These are phyloP conservation scores for Mycosphaerella arachidis DNA, from an alignment of 2,329 filamentous ascomycete species.

Conservation along the genomic window DNA sequence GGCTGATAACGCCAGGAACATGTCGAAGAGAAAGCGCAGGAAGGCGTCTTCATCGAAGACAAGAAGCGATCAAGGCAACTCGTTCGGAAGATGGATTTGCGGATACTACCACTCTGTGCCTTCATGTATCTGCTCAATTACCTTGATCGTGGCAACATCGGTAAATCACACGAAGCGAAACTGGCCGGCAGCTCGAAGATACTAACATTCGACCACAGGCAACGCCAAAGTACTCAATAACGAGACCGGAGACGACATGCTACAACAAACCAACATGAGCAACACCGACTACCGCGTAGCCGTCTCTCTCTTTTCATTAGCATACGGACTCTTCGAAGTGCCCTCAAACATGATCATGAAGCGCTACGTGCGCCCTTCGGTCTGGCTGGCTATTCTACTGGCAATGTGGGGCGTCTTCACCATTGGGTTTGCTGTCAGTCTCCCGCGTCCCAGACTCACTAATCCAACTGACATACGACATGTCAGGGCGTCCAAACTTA, in stretches of 20 bases:
- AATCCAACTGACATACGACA: too few species aligned
- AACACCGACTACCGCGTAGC: slow-evolving; percentile 53
- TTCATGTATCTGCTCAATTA: slow-evolving; percentile 26
- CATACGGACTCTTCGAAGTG: slow-evolving; percentile 32
- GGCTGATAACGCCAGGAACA: not conserved
- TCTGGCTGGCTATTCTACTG: slow-evolving; percentile 38
- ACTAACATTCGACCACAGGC: slow-evolving; percentile 23
- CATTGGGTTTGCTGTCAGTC: slow-evolving; percentile 30
- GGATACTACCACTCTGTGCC: slow-evolving; percentile 23
- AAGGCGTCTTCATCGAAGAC: slow-evolving; percentile 20
- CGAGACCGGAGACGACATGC: slow-evolving; percentile 56
- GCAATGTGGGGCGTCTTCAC: slow-evolving; percentile 38
- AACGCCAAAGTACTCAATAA: slow-evolving; percentile 58
- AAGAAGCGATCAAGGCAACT: slow-evolving; percentile 19
- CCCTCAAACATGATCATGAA: slow-evolving; percentile 41
- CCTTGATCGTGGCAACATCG: slow-evolving; percentile 35
- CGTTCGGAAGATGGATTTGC: slow-evolving; percentile 22
- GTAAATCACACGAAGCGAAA: not conserved
- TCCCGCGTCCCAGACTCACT: not conserved
- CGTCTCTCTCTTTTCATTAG: slow-evolving; percentile 32
- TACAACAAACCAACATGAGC: slow-evolving; percentile 58
- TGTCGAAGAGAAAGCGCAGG: not conserved
- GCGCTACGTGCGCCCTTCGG: slow-evolving; percentile 35
- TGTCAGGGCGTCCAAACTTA: slow-evolving; percentile 31
- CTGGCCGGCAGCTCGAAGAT: too few species aligned